Conservation (phyloP, 805 yeast species). For the Kurtzmaniella fragi region DNA sequence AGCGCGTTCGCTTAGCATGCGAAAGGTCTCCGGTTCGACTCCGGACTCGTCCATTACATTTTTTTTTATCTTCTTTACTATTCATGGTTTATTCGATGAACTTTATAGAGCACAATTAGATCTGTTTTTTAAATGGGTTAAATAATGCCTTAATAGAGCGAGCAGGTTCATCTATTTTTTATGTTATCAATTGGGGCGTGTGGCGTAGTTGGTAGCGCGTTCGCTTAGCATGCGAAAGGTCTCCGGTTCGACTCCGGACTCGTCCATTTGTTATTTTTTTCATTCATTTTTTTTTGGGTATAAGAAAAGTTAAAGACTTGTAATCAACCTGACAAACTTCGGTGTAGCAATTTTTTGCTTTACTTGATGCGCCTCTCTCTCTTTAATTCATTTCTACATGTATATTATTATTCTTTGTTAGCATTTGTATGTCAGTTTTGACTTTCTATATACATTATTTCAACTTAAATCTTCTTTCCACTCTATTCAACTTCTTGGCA, state of each 20-base stretch:
- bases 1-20: too few species aligned
- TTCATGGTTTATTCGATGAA: too few species aligned
- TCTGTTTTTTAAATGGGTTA: too few species aligned
- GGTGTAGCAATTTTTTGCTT: neutral
- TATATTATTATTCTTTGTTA: neutral
- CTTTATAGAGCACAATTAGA: too few species aligned
- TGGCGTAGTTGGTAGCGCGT: slow-evolving; percentile 84
- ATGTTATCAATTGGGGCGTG: slow-evolving; percentile 46
- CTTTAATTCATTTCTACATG: neutral
- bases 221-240: slow-evolving; percentile 78
- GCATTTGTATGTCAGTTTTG: neutral
- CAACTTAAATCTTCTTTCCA: slow-evolving; percentile 49
- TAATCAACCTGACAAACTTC: neutral
- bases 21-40: too few species aligned
- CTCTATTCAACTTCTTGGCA: slow-evolving; percentile 77
- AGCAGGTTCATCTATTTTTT: too few species aligned
- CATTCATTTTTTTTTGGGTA: neutral
- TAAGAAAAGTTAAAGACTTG: too few species aligned
- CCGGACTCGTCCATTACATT: too few species aligned
- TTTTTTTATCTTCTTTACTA: too few species aligned
- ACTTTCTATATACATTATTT: slow-evolving; percentile 4
- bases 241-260: slow-evolving; percentile 45
- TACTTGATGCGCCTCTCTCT: neutral
- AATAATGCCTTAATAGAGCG: too few species aligned
- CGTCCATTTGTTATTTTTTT: slow-evolving; percentile 3